Conservation (phyloP, 129 eudicot genomes). For the Sambucus nigra region DNA sequence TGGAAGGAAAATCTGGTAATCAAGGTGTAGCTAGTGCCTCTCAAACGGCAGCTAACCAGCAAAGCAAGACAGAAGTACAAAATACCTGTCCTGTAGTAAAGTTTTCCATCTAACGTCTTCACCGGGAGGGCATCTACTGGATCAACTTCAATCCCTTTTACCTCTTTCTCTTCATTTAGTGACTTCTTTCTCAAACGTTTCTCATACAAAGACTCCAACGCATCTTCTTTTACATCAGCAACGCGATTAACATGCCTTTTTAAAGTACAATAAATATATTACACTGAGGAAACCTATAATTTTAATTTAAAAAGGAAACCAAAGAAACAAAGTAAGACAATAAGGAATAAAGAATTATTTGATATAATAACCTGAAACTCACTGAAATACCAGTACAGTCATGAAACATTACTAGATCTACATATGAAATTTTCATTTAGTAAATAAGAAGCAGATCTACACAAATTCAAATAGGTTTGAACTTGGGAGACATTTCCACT, state of each 20-base stretch:
- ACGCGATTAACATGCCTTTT: constrained; percentile 80
- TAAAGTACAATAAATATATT: constrained; percentile 12
- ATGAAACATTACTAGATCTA: no score
- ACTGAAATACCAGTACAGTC: no score
- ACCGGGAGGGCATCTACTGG: constrained; percentile 95
- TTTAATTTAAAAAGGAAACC: background rate
- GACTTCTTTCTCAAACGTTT: constrained; percentile 35
- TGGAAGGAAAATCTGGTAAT: background rate
- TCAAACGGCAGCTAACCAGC: background rate
- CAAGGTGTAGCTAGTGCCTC: background rate
- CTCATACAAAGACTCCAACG: constrained; percentile 52
- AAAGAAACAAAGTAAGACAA: no score
- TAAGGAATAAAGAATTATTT: no score
- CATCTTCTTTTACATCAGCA: constrained; percentile 86
- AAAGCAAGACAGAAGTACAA: background rate
- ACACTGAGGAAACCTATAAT: background rate
- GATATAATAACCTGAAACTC: no score
- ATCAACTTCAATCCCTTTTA: constrained; percentile 51
- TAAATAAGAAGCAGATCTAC: no score
- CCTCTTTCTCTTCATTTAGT: constrained; percentile 37
- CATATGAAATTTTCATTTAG: no score
- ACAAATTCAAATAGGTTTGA: no score
- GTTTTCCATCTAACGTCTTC: constrained; percentile 67
- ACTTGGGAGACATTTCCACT: no score
- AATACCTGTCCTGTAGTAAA: constrained; percentile 57